Conservation (phyloP, 2,329 filamentous ascomycete genomes). For the Colletotrichum sp. region DNA sequence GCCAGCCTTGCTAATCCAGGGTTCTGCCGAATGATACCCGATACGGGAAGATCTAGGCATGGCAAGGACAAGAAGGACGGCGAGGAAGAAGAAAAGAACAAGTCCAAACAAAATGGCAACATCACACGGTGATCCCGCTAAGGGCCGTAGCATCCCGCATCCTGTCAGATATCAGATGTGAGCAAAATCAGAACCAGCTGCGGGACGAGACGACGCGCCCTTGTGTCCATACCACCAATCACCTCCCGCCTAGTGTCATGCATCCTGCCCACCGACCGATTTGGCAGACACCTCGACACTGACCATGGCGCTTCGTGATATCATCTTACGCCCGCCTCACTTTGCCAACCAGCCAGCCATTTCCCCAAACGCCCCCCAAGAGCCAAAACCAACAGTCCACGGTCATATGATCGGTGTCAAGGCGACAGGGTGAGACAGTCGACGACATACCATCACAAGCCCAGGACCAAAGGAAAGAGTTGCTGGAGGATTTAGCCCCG, state of each 20-base stretch:
- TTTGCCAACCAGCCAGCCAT: background rate
- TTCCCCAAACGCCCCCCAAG: background rate
- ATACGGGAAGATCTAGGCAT: background rate
- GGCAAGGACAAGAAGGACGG: background rate
- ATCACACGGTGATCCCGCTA: background rate
- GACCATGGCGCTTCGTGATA: conserved; percentile 17
- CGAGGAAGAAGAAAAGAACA: background rate
- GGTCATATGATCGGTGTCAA: conserved; percentile 3
- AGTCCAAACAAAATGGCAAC: background rate
- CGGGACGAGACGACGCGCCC: background rate
- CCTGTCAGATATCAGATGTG: conserved; percentile 16
- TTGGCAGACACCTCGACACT: background rate
- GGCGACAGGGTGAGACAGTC: conserved; percentile 8
- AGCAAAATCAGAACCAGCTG: background rate
- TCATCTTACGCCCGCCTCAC: conserved; percentile 19
- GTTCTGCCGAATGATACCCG: background rate
- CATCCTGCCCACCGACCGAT: conserved; percentile 5
- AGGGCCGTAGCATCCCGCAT: conserved; percentile 1
- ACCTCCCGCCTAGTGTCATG: conserved; percentile 8
- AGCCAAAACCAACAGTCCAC: background rate
- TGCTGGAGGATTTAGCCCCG: background rate
- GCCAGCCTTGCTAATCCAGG: background rate
- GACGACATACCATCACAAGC: background rate
- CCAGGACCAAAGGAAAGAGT: background rate
- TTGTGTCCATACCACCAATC: conserved; percentile 10